Evolutionary conservation across 2,329 filamentous ascomycete species (phyloP).

Genomic region (Aspergillus clavatus): DNA sequence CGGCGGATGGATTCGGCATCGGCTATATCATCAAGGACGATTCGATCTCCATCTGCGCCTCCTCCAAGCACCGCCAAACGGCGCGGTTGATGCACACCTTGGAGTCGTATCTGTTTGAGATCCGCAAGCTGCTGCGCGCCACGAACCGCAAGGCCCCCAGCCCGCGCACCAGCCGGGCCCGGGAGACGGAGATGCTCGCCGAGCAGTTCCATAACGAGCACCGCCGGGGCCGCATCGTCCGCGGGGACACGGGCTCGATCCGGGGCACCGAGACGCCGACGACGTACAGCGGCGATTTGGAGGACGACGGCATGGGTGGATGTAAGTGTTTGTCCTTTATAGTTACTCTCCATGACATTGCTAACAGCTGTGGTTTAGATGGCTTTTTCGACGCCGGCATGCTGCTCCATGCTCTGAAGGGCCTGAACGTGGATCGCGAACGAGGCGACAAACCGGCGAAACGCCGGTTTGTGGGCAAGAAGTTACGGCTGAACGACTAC

Average conservation of each 20-base stretch:
- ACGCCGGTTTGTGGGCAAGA: constrained; percentile 45
- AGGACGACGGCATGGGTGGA: constrained; percentile 85
- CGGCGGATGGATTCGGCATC: constrained; percentile 90
- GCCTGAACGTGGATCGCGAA: constrained; percentile 37
- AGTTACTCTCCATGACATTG: constrained; percentile 6
- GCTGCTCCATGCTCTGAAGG: constrained; percentile 82
- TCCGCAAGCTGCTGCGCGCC: constrained; percentile 74
- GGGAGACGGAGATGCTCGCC: constrained; percentile 53
- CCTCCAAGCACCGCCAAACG: constrained; percentile 90
- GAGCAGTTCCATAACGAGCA: constrained; percentile 46
- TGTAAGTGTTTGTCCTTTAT: constrained; percentile 62
- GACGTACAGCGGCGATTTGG: constrained; percentile 66
- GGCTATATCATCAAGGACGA: constrained; percentile 99
- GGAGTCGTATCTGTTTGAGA: constrained; percentile 85
- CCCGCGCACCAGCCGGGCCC: constrained; percentile 52
- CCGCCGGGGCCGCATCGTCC: constrained; percentile 68
- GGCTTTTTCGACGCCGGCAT: constrained; percentile 97
- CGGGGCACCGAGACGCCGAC: constrained; percentile 56
- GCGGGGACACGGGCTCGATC: constrained; percentile 44
- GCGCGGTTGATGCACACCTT: constrained; percentile 82
- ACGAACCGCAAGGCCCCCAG: constrained; percentile 54
- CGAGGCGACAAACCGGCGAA: constrained; percentile 35
- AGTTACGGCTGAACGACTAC: constrained; percentile 45
- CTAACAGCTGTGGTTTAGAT: constrained; percentile 51
- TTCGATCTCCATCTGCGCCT: constrained; percentile 82